Percentiles rank a stretch among this genome's conserved stretches.
Conservation (phyloP, 2,329 filamentous ascomycete genomes). For the Pseudocercospora pini-densiflorae region DNA sequence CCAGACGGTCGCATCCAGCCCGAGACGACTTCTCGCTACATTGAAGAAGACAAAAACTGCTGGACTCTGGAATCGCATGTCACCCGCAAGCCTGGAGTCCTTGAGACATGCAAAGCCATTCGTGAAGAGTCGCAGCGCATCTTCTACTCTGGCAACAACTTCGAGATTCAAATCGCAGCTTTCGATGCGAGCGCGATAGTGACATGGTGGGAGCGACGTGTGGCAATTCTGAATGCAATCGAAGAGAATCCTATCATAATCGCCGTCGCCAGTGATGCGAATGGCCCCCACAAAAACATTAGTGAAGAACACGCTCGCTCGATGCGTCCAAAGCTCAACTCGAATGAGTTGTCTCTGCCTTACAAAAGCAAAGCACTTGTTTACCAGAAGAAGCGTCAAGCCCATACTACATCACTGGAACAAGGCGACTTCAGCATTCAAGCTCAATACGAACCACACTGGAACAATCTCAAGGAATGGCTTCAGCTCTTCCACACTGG, state of each 20-base stretch:
- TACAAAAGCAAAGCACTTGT: not conserved
- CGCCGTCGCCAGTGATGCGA: not conserved
- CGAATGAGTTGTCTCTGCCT: not conserved
- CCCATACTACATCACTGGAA: not conserved
- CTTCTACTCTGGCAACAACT: slow-evolving; percentile 14
- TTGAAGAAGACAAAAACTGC: not conserved
- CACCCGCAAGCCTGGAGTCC: slow-evolving; percentile 1
- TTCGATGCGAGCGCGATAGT: slow-evolving; percentile 8
- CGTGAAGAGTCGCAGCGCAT: slow-evolving; percentile 6
- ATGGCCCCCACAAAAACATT: not conserved
- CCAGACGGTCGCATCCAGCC: slow-evolving; percentile 3
- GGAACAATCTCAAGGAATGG: slow-evolving; percentile 8
- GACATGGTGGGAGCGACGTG: not conserved
- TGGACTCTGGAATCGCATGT: not conserved
- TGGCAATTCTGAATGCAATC: not conserved
- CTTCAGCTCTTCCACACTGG: not conserved
- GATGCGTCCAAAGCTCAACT: not conserved
- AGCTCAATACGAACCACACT: slow-evolving; percentile 3
- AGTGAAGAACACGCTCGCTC: too few species aligned
- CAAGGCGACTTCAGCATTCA: not conserved
- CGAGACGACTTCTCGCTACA: not conserved
- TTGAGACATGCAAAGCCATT: slow-evolving; percentile 3
- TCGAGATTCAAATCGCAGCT: not conserved
- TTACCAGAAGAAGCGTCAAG: not conserved
- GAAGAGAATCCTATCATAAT: not conserved